Evolutionary conservation across 805 yeast species (phyloP), one percentile per base, ranked within the genome.

Genomic region (Wickerhamiella vanderwaltii): DNA sequence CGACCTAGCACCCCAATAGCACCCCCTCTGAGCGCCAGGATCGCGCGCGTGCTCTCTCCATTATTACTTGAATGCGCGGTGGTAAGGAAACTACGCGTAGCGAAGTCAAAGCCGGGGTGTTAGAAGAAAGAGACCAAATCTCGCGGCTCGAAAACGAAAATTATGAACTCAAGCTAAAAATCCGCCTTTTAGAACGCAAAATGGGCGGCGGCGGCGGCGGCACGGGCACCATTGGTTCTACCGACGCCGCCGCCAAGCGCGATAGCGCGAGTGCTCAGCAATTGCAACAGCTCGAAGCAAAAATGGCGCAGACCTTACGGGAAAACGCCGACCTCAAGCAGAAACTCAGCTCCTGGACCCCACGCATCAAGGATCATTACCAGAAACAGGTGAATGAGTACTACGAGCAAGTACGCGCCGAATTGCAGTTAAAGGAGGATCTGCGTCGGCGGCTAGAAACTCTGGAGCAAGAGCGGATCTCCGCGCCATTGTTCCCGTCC

Each of bases 141-240:
- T 15, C 19, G 22, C 17, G 22, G 12, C 23, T 35, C 13, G 39
- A 35, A 17, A 35, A 24, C 30, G 39, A 35, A 17, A 32, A n/a
- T 13, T 41, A 13, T 22, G 36, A 24, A 17, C 32, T 28, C 9
- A 28, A 35, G 11, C 41, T 22, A 18, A 38, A 29, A 13, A 38
- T 29, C 9, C 5, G 41, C 4, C 18, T 16, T 17, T 17, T 29
- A 6, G 36, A 33, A 18, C 25, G 26, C 25, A 20, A 20, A 26
- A 7, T 23, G 26, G n/a, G n/a, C n/a, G n/a, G n/a, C n/a, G n/a
- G n/a, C n/a, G n/a, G n/a, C n/a, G n/a, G n/a, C n/a, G n/a, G n/a
- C n/a, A n/a, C n/a, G n/a, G 26, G 9, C 26, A 11, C 7, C 9
- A 23, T 7, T 7, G 9, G 11, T 7, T 7, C 26, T 7, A 7